These are phyloP conservation scores for Mercurialis annua DNA, from an alignment of 345 rosid genomes.

Conservation along the genomic window DNA sequence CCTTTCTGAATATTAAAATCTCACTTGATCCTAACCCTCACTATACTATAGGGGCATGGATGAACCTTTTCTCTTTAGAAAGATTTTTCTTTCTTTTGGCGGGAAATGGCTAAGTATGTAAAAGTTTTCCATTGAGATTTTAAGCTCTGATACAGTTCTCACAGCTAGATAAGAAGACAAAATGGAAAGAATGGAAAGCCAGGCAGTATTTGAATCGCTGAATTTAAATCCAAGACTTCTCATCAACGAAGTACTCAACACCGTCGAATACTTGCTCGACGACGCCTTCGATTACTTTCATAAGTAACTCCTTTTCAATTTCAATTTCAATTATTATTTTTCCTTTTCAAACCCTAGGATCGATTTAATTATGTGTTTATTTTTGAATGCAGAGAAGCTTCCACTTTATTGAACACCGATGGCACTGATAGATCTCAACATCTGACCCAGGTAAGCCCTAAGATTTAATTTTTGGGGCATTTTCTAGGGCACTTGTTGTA, in stretches of 20 bases:
- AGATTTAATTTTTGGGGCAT: too few relatives aligned
- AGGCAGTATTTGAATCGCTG: constrained; percentile 53
- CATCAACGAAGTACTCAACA: constrained; percentile 70
- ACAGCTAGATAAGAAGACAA: too few relatives aligned
- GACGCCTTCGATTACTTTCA: constrained; percentile 61
- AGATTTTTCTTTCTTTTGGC: too few relatives aligned
- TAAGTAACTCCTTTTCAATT: constrained; percentile 35
- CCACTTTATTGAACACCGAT: constrained; percentile 38
- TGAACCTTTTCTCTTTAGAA: too few relatives aligned
- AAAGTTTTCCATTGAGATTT: too few relatives aligned
- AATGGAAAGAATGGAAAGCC: constrained; percentile 78
- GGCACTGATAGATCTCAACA: constrained; percentile 45
- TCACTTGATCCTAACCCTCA: too few relatives aligned
- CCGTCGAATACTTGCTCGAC: constrained; percentile 55
- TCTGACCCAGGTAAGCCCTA: constrained; percentile 44
- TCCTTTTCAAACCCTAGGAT: too few relatives aligned
- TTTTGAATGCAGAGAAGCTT: constrained; percentile 52
- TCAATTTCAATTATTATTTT: too few relatives aligned
- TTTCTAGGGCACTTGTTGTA: not conserved
- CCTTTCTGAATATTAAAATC: too few relatives aligned
- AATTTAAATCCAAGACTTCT: constrained; percentile 66
- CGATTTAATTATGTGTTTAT: not conserved
- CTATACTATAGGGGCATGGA: too few relatives aligned
- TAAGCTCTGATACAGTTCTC: too few relatives aligned
- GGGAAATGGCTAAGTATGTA: too few relatives aligned